Percentiles rank a stretch among this genome's conserved stretches.
These are phyloP conservation scores for Pseudohyphozyma bogoriensis DNA, from an alignment of 768 basidiomycete species.

Conservation along the genomic window DNA sequence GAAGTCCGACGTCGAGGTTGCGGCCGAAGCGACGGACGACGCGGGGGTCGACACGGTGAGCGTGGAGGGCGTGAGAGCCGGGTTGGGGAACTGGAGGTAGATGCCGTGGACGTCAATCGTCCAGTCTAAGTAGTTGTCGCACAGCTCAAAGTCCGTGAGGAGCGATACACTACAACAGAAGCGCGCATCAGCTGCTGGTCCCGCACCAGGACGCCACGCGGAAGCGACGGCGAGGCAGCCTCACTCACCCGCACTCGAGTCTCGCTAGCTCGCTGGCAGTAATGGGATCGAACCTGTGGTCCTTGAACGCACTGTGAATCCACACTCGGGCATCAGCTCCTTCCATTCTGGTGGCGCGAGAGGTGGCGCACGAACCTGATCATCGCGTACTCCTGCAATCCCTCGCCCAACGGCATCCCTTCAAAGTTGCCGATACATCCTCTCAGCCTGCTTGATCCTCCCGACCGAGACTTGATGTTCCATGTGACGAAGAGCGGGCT, in stretches of 20 bases:
- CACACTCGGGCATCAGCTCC: neutral
- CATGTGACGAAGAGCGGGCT: constrained; percentile 96
- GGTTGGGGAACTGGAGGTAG: constrained; percentile 74
- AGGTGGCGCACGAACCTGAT: constrained; percentile 44
- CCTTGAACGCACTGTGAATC: constrained; percentile 61
- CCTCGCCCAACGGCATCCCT: constrained; percentile 58
- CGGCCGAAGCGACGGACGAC: constrained; percentile 1
- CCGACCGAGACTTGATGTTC: constrained; percentile 58
- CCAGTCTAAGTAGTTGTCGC: constrained; percentile 81
- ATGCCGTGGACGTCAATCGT: constrained; percentile 85
- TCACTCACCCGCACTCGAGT: constrained; percentile 74
- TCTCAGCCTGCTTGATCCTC: constrained; percentile 56
- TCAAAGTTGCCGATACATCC: constrained; percentile 96
- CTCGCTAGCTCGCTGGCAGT: constrained; percentile 60
- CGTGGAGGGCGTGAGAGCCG: constrained; percentile 47
- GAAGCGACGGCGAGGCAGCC: too few species aligned
- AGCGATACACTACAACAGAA: constrained; percentile 62
- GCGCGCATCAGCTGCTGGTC: neutral
- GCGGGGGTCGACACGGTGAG: constrained; percentile 50
- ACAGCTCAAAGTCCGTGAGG: constrained; percentile 85
- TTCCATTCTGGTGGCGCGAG: neutral
- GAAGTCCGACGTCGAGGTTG: constrained; percentile 46
- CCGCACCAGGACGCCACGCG: neutral
- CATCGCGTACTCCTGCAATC: constrained; percentile 79
- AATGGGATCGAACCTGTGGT: constrained; percentile 72